A percentile compares a stretch with the other conserved stretches of the same genome.
Evolutionary conservation across 768 basidiomycete species (phyloP).

Genomic region (Peribolospora baueri): DNA sequence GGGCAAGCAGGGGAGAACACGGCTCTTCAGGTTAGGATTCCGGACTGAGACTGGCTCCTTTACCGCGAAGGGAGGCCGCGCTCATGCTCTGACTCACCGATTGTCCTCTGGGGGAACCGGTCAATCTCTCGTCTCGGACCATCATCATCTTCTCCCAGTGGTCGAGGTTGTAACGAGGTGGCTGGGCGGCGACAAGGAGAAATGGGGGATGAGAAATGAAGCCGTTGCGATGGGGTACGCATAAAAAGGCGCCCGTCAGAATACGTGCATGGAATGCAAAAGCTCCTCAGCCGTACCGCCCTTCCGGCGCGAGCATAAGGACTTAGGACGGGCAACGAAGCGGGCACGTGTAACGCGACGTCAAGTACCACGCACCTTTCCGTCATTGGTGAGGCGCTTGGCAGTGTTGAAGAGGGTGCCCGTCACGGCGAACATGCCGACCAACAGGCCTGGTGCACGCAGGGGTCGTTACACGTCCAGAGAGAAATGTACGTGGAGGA

Average conservation of each 20-base stretch:
- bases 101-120: constrained; percentile 67
- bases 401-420: constrained; percentile 66
- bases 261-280: background rate
- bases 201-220: background rate
- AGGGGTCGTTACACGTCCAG: background rate
- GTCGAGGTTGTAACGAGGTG: constrained; percentile 61
- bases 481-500: constrained; percentile 1
- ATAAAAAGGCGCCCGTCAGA: background rate
- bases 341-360: constrained; percentile 4
- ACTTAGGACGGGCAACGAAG: background rate
- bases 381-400: constrained; percentile 57
- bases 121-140: constrained; percentile 63
- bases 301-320: background rate
- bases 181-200: constrained; percentile 23
- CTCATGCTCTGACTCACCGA: constrained; percentile 31
- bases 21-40: background rate
- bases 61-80: background rate
- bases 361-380: constrained; percentile 39
- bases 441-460: constrained; percentile 41
- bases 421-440: constrained; percentile 67
- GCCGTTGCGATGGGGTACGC: background rate
- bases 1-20: background rate
- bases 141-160: constrained; percentile 93
- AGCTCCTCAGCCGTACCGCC: too few species aligned
- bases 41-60: background rate